Conservation (phyloP, 2,329 filamentous ascomycete genomes). For the Ampelomyces quisqualis region DNA sequence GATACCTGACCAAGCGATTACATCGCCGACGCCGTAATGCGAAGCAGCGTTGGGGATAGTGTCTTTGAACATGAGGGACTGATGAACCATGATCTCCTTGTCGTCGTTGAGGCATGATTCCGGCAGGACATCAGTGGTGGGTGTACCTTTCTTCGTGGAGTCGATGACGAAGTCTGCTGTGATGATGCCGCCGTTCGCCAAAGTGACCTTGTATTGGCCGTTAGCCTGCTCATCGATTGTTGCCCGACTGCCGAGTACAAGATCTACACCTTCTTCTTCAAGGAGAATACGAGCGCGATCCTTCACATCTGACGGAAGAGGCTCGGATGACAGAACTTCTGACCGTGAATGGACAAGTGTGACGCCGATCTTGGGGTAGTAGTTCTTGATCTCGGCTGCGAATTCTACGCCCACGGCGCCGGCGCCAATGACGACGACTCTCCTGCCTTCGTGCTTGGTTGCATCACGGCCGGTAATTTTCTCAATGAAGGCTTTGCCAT, state of each 20-base stretch:
- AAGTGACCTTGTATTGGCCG: constrained; percentile 47
- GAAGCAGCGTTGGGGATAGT: constrained; percentile 57
- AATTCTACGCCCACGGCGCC: constrained; percentile 81
- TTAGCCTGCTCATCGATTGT: constrained; percentile 38
- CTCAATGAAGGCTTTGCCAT: constrained; percentile 62
- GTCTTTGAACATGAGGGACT: constrained; percentile 57
- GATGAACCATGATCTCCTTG: constrained; percentile 63
- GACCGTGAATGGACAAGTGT: constrained; percentile 72
- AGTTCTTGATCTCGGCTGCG: constrained; percentile 72
- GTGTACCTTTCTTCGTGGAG: constrained; percentile 64
- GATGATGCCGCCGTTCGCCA: constrained; percentile 50
- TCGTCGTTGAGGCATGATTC: constrained; percentile 59
- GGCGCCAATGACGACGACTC: constrained; percentile 73
- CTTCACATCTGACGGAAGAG: constrained; percentile 68
- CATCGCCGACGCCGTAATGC: constrained; percentile 71
- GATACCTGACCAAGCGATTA: constrained; percentile 72
- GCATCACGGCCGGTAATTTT: constrained; percentile 36
- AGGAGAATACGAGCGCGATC: constrained; percentile 61
- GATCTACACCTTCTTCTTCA: constrained; percentile 63
- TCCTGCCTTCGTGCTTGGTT: constrained; percentile 38
- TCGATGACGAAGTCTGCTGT: constrained; percentile 66
- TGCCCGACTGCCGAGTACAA: constrained; percentile 63
- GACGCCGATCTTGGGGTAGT: constrained; percentile 65
- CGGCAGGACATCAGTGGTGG: constrained; percentile 66
- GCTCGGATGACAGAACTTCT: constrained; percentile 71